Evolutionary conservation across 805 yeast species (phyloP).

Genomic region (Yarrowia yakushimensis): DNA sequence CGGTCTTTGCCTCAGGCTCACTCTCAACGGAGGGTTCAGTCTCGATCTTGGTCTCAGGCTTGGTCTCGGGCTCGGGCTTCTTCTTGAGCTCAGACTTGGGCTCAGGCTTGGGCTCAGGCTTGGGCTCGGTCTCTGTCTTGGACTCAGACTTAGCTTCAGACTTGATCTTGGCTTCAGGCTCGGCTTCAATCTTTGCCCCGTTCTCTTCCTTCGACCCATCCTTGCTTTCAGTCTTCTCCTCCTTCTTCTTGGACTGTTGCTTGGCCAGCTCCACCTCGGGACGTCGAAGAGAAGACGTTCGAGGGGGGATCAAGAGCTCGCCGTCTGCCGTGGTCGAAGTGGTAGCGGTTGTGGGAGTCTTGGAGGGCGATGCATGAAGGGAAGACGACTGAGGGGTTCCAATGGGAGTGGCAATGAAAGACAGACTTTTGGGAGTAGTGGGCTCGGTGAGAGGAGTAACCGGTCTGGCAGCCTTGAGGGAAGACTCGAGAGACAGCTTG

Average conservation of each 20-base stretch:
- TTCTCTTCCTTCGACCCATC: too few relatives aligned
- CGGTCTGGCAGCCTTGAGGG: neutral
- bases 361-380: neutral
- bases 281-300: slow-evolving; percentile 8
- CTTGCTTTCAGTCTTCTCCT: slow-evolving; percentile 26
- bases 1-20: slow-evolving; percentile 25
- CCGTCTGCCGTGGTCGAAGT: neutral
- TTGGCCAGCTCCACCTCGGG: neutral
- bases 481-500: neutral
- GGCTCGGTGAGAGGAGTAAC: neutral
- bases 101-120: too few relatives aligned
- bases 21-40: slow-evolving; percentile 20
- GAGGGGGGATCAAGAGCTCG: slow-evolving; percentile 3
- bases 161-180: neutral
- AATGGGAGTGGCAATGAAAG: neutral
- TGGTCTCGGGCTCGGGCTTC: slow-evolving; percentile 11
- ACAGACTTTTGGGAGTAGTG: neutral
- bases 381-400: neutral
- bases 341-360: slow-evolving; percentile 8
- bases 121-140: too few relatives aligned
- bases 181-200: slow-evolving; percentile 26
- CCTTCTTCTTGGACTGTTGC: slow-evolving; percentile 26
- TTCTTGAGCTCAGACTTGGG: neutral
- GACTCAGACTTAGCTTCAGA: too few relatives aligned
- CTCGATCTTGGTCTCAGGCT: neutral